These are phyloP conservation scores for Nemania diffusa DNA, from an alignment of 2,329 filamentous ascomycete genomes.

Conservation along the genomic window DNA sequence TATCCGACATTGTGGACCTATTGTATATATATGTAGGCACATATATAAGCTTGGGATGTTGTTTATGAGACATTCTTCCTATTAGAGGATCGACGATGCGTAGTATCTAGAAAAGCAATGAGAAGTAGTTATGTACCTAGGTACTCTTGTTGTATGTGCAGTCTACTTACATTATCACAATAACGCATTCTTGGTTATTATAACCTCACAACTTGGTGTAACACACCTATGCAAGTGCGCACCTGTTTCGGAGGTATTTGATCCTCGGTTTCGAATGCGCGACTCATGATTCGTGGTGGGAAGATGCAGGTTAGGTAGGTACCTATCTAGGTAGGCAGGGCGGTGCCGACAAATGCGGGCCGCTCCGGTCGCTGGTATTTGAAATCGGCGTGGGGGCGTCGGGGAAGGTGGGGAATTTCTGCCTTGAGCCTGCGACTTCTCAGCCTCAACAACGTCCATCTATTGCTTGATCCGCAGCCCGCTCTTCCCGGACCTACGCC, in stretches of 20 bases:
- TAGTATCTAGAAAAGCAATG: no score
- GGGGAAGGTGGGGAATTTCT: conserved; percentile 29
- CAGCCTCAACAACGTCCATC: conserved; percentile 22
- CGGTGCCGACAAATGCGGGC: conserved; percentile 20
- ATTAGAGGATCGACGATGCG: no score
- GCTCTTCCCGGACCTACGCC: conserved; percentile 29
- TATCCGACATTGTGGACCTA: no score
- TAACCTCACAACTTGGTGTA: background rate
- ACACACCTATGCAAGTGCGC: background rate
- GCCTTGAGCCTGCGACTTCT: conserved; percentile 1
- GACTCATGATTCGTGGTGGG: background rate
- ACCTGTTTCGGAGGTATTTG: background rate
- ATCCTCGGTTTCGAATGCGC: background rate
- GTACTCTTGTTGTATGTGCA: no score
- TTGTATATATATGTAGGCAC: no score
- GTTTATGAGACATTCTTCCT: no score
- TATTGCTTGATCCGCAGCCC: background rate
- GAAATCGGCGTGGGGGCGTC: conserved; percentile 36
- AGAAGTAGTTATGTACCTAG: no score
- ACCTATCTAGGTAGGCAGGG: no score
- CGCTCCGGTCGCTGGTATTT: conserved; percentile 28
- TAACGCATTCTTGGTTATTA: background rate
- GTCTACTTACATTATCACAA: background rate
- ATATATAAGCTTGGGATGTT: no score
- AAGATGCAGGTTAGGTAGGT: no score